Evolutionary conservation across 768 basidiomycete species (phyloP).

Genomic region (Leccinum uliginosum): DNA sequence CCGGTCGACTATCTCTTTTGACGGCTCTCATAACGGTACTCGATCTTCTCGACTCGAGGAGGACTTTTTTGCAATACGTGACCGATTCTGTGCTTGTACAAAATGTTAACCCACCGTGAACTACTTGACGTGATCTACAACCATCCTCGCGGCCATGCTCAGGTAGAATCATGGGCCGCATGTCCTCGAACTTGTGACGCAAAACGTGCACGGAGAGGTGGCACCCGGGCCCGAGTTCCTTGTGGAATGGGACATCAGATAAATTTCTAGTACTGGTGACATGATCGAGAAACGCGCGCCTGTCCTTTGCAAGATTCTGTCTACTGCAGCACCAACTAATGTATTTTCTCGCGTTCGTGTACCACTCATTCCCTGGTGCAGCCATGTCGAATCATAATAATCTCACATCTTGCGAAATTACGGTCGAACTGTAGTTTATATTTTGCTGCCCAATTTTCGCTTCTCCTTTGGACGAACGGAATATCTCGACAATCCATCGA

Average conservation of each 20-base stretch:
- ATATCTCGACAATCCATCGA: not conserved
- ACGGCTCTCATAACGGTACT: not conserved
- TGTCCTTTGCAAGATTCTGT: not conserved
- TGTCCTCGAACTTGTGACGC: too few species aligned
- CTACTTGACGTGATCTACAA: not conserved
- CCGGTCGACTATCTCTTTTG: not conserved
- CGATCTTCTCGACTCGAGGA: not conserved
- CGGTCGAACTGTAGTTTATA: too few species aligned
- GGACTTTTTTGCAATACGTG: not conserved
- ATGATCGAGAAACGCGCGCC: not conserved
- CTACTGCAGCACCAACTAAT: not conserved
- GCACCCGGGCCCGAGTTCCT: too few species aligned
- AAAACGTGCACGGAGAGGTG: too few species aligned
- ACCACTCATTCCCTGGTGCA: too few species aligned
- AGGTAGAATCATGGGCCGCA: too few species aligned
- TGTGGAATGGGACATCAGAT: not conserved
- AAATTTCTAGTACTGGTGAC: not conserved
- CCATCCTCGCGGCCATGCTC: too few species aligned
- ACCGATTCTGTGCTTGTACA: not conserved
- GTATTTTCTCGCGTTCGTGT: not conserved
- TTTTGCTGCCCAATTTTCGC: not conserved
- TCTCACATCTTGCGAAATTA: too few species aligned
- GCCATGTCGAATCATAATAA: too few species aligned
- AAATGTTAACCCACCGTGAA: too few species aligned
- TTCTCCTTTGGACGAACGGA: too few species aligned